phyloP scores from a whole-genome alignment of 495 filamentous ascomycete species.

The Penicillium canescens region DNA sequence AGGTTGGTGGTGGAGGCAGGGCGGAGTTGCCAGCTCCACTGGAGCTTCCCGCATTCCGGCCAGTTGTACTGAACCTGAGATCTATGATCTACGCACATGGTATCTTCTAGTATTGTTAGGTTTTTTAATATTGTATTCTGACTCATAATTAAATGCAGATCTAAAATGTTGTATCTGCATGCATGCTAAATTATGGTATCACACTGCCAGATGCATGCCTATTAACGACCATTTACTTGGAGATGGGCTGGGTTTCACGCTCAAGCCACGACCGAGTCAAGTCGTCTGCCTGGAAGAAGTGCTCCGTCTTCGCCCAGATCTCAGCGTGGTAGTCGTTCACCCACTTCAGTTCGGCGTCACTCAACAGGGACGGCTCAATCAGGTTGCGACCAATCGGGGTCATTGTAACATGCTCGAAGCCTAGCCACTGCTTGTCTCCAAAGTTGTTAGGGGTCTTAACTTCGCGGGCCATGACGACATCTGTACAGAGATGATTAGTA shows the following conservation, averaged over 20 bases:
- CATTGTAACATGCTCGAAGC: slow-evolving; percentile 98
- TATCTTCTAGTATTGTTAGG: background rate
- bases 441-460: slow-evolving; percentile 83
- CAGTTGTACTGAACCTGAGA: background rate
- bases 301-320: slow-evolving; percentile 78
- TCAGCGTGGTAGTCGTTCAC: slow-evolving; percentile 83
- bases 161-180: background rate
- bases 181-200: background rate
- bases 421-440: slow-evolving; percentile 89
- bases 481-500: slow-evolving; percentile 31
- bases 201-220: background rate
- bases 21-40: slow-evolving; percentile 26
- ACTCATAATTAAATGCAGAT: background rate
- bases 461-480: slow-evolving; percentile 85
- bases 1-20: slow-evolving; percentile 9
- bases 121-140: background rate
- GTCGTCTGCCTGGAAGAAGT: slow-evolving; percentile 73
- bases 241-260: slow-evolving; percentile 70
- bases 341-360: slow-evolving; percentile 78
- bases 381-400: slow-evolving; percentile 89
- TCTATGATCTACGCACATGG: background rate
- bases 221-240: slow-evolving; percentile 27
- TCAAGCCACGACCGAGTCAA: slow-evolving; percentile 77
- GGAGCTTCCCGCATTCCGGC: slow-evolving; percentile 29
- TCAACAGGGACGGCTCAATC: slow-evolving; percentile 74